Base-by-base conservation (phyloP, 1,139 yeast genomes). In the Sugiyamaella paludigena region DNA sequence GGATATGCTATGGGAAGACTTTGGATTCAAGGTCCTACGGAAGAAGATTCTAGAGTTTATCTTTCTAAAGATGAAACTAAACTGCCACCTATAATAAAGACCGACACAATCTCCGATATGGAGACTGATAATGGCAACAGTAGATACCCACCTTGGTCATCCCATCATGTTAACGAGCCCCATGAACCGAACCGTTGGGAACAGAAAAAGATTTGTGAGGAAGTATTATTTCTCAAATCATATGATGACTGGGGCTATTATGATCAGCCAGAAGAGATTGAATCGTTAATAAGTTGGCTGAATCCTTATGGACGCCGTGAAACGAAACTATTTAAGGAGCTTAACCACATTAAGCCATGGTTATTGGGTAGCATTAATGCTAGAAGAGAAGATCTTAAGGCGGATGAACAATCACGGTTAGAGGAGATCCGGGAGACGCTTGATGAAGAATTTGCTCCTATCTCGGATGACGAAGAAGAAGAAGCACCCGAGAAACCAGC, bases 11-110 rank as follows among this genome's bases (percentile, higher is more conserved):
- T 89, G 85, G 98, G 98, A 7, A 74, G 88, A 50, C 66, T 92
- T 34, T 91, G 97, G 95, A 78, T 92, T 2, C 98, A 91, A 67
- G 99, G 99, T 0, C 98, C 98, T 1, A 73, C 81, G 2, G 73
- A 73, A 19, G 84, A 80, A 45, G 95, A 89, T 57, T 64, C 79
- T 19, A 62, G 66, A 27, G 67, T 67, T 9, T 75, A 73, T 45
- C 65, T 81, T 48, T 63, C 70, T 13, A 39, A 32, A 7, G 48
- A 50, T 11, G 50, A 43, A 19, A 37, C 50, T 11, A 32, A 41
- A 5, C 51, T 48, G 4, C 29, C 38, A n/a, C 24, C 24, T 19
- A 19, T 19, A 19, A 19, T 19, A 4, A 5, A 19, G 5, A 19
- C 24, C 5, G 5, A 19, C 24, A 13, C 32, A 4, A 11, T 5